Conservation (phyloP, 1,284 basidiomycete genomes). For the Ustilago xerochloae region DNA sequence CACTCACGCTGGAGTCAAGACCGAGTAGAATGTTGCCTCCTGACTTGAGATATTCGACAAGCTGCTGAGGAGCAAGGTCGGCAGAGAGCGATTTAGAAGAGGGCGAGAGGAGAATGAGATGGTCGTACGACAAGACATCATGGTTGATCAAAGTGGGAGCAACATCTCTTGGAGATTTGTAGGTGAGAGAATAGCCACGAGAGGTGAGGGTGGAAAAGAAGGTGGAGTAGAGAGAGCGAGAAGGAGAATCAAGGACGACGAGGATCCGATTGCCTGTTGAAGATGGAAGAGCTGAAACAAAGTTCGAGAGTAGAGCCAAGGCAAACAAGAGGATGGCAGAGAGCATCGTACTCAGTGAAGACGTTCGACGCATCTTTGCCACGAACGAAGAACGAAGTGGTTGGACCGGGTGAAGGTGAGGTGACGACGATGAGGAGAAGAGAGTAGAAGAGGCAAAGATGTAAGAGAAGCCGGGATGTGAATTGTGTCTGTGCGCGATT, state of each 20-base stretch:
- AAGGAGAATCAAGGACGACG: slow-evolving; percentile 44
- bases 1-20: slow-evolving; percentile 75
- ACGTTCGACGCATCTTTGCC: neutral
- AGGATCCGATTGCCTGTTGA: slow-evolving; percentile 61
- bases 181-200: slow-evolving; percentile 50
- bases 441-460: neutral
- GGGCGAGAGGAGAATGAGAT: slow-evolving; percentile 58
- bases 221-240: slow-evolving; percentile 30
- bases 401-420: neutral
- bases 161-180: slow-evolving; percentile 32
- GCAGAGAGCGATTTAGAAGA: slow-evolving; percentile 73
- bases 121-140: slow-evolving; percentile 62
- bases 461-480: neutral
- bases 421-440: neutral
- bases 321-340: slow-evolving; percentile 3
- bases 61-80: slow-evolving; percentile 84
- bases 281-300: slow-evolving; percentile 34
- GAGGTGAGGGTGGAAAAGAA: slow-evolving; percentile 40
- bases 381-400: neutral
- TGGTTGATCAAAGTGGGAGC: slow-evolving; percentile 48
- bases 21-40: slow-evolving; percentile 85
- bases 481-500: slow-evolving; percentile 39
- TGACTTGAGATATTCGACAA: slow-evolving; percentile 78
- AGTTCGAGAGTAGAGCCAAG: slow-evolving; percentile 18
- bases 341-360: neutral